Percentiles rank a stretch among this genome's conserved stretches.
Evolutionary conservation across 768 basidiomycete species (phyloP).

Genomic region (Dioszegia crocea): DNA sequence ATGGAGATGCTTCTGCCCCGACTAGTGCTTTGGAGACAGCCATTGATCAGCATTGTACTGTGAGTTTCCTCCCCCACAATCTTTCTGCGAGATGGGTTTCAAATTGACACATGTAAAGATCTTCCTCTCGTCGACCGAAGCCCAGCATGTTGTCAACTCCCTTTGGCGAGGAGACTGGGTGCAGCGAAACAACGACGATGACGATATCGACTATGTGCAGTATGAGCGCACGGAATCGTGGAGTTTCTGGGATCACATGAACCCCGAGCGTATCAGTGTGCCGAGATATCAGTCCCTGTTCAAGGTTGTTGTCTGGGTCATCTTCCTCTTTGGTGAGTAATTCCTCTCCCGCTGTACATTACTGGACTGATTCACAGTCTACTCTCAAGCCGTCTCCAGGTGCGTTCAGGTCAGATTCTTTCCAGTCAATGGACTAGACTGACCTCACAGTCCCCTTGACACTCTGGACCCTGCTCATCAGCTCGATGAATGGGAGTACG

Average conservation of each 20-base stretch:
- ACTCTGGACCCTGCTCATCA: conserved; percentile 58
- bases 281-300: conserved; percentile 87
- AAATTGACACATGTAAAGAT: conserved; percentile 51
- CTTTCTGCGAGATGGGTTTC: neutral
- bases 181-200: conserved; percentile 67
- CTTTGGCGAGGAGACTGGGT: conserved; percentile 80
- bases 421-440: conserved; percentile 55
- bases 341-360: neutral
- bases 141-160: conserved; percentile 75
- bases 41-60: conserved; percentile 79
- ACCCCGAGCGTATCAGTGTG: conserved; percentile 73
- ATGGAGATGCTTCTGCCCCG: conserved; percentile 59
- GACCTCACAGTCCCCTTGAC: conserved; percentile 73
- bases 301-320: conserved; percentile 56
- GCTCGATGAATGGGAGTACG: conserved; percentile 76
- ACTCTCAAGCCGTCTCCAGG: conserved; percentile 44
- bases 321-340: conserved; percentile 30
- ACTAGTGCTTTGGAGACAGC: conserved; percentile 70
- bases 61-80: conserved; percentile 41
- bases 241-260: conserved; percentile 66
- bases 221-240: conserved; percentile 59
- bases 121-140: conserved; percentile 78
- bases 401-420: neutral
- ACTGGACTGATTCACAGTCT: conserved; percentile 25
- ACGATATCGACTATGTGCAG: conserved; percentile 74